A percentile compares a stretch with the other conserved stretches of the same genome.
phyloP scores from a whole-genome alignment of 2,329 filamentous ascomycete genomes.

The Onygena corvina region DNA sequence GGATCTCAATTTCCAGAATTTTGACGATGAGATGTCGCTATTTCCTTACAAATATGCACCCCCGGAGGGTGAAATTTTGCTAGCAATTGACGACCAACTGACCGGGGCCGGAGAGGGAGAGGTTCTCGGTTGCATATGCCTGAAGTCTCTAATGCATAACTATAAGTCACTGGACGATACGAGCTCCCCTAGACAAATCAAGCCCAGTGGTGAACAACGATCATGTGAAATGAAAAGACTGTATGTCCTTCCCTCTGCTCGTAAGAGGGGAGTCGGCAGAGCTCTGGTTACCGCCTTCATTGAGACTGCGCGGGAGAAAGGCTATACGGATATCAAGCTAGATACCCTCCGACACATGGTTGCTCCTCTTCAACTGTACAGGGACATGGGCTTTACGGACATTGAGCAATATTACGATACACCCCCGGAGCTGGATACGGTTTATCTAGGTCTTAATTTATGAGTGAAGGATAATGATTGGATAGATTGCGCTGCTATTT shows the following conservation, averaged over 20 bases:
- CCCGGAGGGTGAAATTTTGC: slow-evolving; percentile 11
- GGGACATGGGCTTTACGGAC: slow-evolving; percentile 40
- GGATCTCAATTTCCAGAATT: slow-evolving; percentile 47
- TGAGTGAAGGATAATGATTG: neutral
- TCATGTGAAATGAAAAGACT: slow-evolving; percentile 48
- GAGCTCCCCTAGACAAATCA: slow-evolving; percentile 18
- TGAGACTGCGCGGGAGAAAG: slow-evolving; percentile 34
- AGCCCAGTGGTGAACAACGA: neutral
- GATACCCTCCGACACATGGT: slow-evolving; percentile 46
- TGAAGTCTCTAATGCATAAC: slow-evolving; percentile 27
- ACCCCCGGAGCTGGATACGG: slow-evolving; percentile 38
- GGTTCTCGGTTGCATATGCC: slow-evolving; percentile 40
- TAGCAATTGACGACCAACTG: slow-evolving; percentile 9
- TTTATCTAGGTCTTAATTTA: slow-evolving; percentile 38
- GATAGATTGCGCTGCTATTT: neutral
- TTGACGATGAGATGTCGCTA: slow-evolving; percentile 40
- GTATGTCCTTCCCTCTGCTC: slow-evolving; percentile 39
- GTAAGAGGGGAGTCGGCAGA: slow-evolving; percentile 41
- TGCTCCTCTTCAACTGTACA: slow-evolving; percentile 41
- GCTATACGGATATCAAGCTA: slow-evolving; percentile 43
- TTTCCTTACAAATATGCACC: slow-evolving; percentile 45
- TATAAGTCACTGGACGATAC: slow-evolving; percentile 13
- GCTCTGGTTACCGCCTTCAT: slow-evolving; percentile 38
- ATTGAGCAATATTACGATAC: slow-evolving; percentile 46
- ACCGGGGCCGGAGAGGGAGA: neutral